Conservation (phyloP, 2,329 filamentous ascomycete genomes). For the Ophiostoma quercus region DNA sequence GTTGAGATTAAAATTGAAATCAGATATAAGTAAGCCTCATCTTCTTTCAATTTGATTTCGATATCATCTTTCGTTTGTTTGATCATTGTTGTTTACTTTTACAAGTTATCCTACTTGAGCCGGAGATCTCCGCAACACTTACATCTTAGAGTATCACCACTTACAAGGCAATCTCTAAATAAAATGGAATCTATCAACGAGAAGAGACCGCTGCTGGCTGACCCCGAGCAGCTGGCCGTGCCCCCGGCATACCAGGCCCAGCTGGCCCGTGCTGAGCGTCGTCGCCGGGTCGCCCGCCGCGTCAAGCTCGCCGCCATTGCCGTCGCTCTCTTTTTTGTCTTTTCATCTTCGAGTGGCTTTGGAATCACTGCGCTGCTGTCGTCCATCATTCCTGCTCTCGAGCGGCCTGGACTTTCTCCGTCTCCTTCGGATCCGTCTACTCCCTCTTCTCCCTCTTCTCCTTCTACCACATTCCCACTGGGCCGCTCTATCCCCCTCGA, state of each 20-base stretch:
- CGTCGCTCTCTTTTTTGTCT: neutral
- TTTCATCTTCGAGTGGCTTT: neutral
- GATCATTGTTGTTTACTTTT: neutral
- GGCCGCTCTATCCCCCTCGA: conserved; percentile 10
- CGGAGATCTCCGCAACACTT: neutral
- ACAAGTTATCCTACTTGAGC: neutral
- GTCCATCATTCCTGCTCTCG: neutral
- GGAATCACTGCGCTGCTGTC: neutral
- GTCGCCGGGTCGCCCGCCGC: neutral
- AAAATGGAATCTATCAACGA: neutral
- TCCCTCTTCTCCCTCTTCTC: too few species aligned
- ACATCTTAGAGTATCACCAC: too few species aligned
- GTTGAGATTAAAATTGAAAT: too few species aligned
- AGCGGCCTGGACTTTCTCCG: neutral
- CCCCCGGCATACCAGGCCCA: neutral
- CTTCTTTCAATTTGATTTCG: neutral
- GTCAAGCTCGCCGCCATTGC: neutral
- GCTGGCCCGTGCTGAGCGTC: neutral
- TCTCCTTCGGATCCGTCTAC: neutral
- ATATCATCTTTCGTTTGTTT: neutral
- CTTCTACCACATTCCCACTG: too few species aligned
- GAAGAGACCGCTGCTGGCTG: neutral
- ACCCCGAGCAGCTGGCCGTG: neutral
- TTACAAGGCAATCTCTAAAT: neutral
- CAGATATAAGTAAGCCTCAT: neutral